These are phyloP conservation scores for Solanum dulcamara DNA, from an alignment of 257 asterid genomes.

Conservation along the genomic window DNA sequence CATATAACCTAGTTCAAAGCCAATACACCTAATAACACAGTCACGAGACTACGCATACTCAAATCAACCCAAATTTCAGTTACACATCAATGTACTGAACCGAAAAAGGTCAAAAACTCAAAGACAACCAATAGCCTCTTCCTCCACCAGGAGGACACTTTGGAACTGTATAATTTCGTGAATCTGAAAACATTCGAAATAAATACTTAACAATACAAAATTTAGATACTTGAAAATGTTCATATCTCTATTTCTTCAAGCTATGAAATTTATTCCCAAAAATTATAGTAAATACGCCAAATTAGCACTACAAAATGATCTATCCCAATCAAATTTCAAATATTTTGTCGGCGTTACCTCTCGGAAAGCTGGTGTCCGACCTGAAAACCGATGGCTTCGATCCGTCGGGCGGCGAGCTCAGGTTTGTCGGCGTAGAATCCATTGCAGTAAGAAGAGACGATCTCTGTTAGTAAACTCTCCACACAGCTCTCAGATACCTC, in stretches of 20 bases:
- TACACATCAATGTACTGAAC: neutral
- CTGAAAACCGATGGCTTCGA: conserved; percentile 92
- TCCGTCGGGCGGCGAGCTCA: conserved; percentile 92
- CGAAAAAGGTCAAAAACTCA: neutral
- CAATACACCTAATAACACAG: too few species aligned
- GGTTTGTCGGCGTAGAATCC: conserved; percentile 83
- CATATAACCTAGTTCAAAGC: too few species aligned
- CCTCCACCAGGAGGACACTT: neutral
- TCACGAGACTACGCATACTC: too few species aligned
- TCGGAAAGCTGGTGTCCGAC: conserved; percentile 93
- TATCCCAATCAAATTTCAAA: neutral
- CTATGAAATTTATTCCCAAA: neutral
- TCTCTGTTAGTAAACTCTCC: conserved; percentile 81
- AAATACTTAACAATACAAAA: neutral
- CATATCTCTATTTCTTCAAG: neutral
- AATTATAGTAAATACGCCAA: neutral
- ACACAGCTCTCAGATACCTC: conserved; percentile 93
- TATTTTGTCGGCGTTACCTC: conserved; percentile 25
- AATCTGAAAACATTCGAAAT: neutral
- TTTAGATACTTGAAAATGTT: neutral
- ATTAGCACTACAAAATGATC: neutral
- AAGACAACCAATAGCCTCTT: neutral
- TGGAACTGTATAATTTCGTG: neutral
- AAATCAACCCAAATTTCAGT: too few species aligned
- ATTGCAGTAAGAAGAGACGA: conserved; percentile 64